Evolutionary conservation across 441 rosid genomes (phyloP), one percentile per base, ranked within the genome.

Genomic region (Populus trichocarpa): DNA sequence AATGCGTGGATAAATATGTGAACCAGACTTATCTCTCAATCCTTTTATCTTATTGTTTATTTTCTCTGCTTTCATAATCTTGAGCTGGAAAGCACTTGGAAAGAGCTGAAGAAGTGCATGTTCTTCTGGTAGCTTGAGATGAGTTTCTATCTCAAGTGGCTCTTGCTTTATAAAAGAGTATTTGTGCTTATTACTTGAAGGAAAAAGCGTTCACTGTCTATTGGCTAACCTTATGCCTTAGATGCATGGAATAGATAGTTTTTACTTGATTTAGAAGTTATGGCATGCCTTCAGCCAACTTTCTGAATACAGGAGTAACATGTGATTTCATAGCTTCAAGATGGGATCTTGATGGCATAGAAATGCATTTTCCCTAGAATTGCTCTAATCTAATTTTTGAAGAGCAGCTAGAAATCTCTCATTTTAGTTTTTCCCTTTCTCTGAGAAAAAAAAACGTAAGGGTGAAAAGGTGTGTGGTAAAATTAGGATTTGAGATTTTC

Each of bases 1-100:
- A 85, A 46, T 66, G 78, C 11, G 89, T 79, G 11, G 77, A 87
- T 70, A 89, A 84, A 79, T 74, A 92, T 32, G 80, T 87, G 75
- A 87, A 93, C 84, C 88, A 92, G 95, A 96, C 90, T 71, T 74
- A 36, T 40, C 61, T 69, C 76, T 69, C 53, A 59, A 38, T 53
- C 72, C 36, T 25, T 33, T 65, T 64, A 14, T 8, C 59, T 50
- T 65, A 67, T 57, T 13, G 4, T 7, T 63, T 35, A 25, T 25
- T 25, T 25, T 25, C 25, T 26, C 35, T 67, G 1, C 11, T 5
- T 38, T 59, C 23, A 3, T 65, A 11, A 36, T 5, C 13, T 73
- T 67, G 10, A 69, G 16, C 3, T 11, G 14, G 14, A 11, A 40
- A 40, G 50, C 13, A 40, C 2, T 40, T 40, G 50, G 14, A 11